Evolutionary conservation across 345 rosid genomes (phyloP).

Genomic region (Arabidopsis thaliana): TAIR10.1 NC_003070.9:8403001-8403500

Average conservation of each 20-base stretch:
- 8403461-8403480: slow-evolving; percentile 62
- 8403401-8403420: slow-evolving; percentile 56
- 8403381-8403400: slow-evolving; percentile 61
- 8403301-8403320: slow-evolving; percentile 58
- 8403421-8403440: slow-evolving; percentile 54
- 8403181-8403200: slow-evolving; percentile 55
- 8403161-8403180: slow-evolving; percentile 65
- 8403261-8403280: slow-evolving; percentile 53
- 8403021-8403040: slow-evolving; percentile 57
- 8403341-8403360: slow-evolving; percentile 54
- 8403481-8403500: slow-evolving; percentile 90
- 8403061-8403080: slow-evolving; percentile 67
- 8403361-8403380: slow-evolving; percentile 53
- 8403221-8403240: slow-evolving; percentile 64
- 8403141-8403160: slow-evolving; percentile 64
- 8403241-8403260: slow-evolving; percentile 66
- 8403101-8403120: slow-evolving; percentile 67
- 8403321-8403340: slow-evolving; percentile 62
- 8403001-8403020: slow-evolving; percentile 80
- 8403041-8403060: slow-evolving; percentile 64
- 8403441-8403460: slow-evolving; percentile 23
- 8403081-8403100: slow-evolving; percentile 62
- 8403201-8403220: slow-evolving; percentile 64
- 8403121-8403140: slow-evolving; percentile 65
- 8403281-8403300: slow-evolving; percentile 61